phyloP scores from a whole-genome alignment of 2,329 filamentous ascomycete genomes.

The Knufia fluminis region DNA sequence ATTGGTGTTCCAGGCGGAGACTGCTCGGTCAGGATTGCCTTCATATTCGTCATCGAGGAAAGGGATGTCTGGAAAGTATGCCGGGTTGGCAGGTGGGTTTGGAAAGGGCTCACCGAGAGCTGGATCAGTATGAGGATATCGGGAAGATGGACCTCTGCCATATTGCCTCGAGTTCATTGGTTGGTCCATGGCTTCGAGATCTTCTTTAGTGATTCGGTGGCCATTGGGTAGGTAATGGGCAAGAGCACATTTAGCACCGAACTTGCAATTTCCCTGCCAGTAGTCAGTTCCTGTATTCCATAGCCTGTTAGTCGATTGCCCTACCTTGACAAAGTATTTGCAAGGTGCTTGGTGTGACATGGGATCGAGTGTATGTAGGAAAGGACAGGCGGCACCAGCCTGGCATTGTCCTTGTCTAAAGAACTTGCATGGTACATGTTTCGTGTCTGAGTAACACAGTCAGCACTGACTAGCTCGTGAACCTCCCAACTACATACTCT shows the following conservation, averaged over 20 bases:
- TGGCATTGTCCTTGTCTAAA: conserved; percentile 93
- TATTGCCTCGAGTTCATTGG: conserved; percentile 33
- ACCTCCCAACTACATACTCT: conserved; percentile 25
- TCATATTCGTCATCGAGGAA: conserved; percentile 35
- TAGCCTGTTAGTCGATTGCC: not conserved
- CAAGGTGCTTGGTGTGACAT: conserved; percentile 78
- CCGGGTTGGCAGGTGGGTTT: not conserved
- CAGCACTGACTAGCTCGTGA: not conserved
- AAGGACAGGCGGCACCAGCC: conserved; percentile 90
- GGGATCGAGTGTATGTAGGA: conserved; percentile 82
- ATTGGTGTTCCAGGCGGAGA: conserved; percentile 20
- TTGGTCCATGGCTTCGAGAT: conserved; percentile 35
- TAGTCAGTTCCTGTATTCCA: conserved; percentile 19
- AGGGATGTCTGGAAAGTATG: conserved; percentile 33
- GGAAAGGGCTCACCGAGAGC: conserved; percentile 31
- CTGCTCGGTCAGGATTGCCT: conserved; percentile 26
- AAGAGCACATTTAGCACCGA: conserved; percentile 93
- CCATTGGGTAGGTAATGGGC: conserved; percentile 93
- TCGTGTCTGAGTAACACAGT: conserved; percentile 56
- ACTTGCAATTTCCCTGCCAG: conserved; percentile 89
- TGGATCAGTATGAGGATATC: conserved; percentile 56
- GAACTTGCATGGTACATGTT: conserved; percentile 99
- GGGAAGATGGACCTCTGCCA: conserved; percentile 52
- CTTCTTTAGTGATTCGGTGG: conserved; percentile 72
- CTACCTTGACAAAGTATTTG: conserved; percentile 98